Conservation (phyloP, 257 asterid genomes). For the Fraxinus pennsylvanica region DNA sequence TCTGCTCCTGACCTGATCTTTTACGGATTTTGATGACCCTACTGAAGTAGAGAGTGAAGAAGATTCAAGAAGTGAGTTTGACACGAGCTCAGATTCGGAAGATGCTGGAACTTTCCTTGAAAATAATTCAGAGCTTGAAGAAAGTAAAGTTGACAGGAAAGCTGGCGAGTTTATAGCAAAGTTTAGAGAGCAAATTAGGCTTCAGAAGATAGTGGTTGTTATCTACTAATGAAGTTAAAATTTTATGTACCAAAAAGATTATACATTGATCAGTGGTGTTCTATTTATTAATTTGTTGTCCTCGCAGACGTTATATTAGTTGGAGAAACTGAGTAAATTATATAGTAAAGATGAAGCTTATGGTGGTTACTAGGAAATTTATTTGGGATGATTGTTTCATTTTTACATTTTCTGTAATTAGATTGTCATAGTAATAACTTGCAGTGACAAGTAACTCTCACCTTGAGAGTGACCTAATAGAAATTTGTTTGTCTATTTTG, state of each 20-base stretch:
- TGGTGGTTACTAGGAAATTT: no score
- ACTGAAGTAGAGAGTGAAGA: slow-evolving; percentile 28
- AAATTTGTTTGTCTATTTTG: no score
- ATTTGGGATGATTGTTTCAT: no score
- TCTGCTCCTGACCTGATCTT: no score
- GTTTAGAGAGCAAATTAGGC: slow-evolving; percentile 87
- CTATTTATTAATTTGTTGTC: no score
- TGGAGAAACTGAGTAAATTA: no score
- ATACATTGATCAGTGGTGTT: no score
- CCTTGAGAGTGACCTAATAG: no score
- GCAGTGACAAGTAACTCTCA: no score
- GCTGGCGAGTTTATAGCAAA: slow-evolving; percentile 95
- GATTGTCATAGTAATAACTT: not conserved
- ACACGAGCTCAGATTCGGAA: slow-evolving; percentile 40
- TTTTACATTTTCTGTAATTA: no score
- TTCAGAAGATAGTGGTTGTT: slow-evolving; percentile 54
- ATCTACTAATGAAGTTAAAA: slow-evolving; percentile 13
- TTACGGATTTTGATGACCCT: slow-evolving; percentile 21
- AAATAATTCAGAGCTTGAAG: slow-evolving; percentile 52
- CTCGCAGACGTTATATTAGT: no score
- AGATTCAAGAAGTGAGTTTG: slow-evolving; percentile 33
- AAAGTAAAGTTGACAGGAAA: slow-evolving; percentile 90
- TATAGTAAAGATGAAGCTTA: no score
- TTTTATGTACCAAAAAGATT: not conserved
- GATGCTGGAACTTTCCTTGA: slow-evolving; percentile 26